Evolutionary conservation across 2,329 filamentous ascomycete genomes (phyloP).

Genomic region (Sclerotinia nivalis): DNA sequence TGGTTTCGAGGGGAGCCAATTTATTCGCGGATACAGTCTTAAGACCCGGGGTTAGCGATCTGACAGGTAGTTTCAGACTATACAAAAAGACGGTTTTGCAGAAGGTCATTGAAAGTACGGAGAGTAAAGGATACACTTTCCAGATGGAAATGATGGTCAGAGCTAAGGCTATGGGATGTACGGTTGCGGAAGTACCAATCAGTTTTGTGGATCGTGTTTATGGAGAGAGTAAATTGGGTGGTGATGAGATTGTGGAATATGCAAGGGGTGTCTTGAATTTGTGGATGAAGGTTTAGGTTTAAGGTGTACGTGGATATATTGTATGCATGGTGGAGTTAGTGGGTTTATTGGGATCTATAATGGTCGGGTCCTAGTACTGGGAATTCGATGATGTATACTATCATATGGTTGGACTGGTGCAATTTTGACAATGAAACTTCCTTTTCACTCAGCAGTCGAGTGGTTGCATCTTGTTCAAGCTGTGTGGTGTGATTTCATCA

Average conservation of each 20-base stretch:
- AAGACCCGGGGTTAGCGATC: slow-evolving; percentile 87
- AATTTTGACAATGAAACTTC: slow-evolving; percentile 17
- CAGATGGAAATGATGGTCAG: slow-evolving; percentile 99
- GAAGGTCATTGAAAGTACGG: slow-evolving; percentile 84
- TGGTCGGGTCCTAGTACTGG: slow-evolving; percentile 6
- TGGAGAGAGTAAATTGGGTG: slow-evolving; percentile 91
- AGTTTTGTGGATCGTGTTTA: slow-evolving; percentile 94
- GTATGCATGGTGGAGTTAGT: slow-evolving; percentile 20
- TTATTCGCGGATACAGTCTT: slow-evolving; percentile 94
- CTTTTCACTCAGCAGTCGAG: slow-evolving; percentile 19
- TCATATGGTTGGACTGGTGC: slow-evolving; percentile 20
- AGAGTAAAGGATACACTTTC: slow-evolving; percentile 97
- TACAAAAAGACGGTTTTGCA: slow-evolving; percentile 91
- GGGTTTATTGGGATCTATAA: slow-evolving; percentile 14
- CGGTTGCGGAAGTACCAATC: slow-evolving; percentile 93
- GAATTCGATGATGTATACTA: slow-evolving; percentile 12
- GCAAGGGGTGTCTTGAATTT: slow-evolving; percentile 78
- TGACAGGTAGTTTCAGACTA: slow-evolving; percentile 91
- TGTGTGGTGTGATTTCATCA: neutral
- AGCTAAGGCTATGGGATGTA: slow-evolving; percentile 93
- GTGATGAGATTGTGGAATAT: slow-evolving; percentile 95
- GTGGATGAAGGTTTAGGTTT: slow-evolving; percentile 70
- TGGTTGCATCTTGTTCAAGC: neutral
- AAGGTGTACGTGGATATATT: neutral
- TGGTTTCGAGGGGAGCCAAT: slow-evolving; percentile 85